Evolutionary conservation across 176 grass and related monocot species (phyloP).

Genomic region (Musa troglodytarum): DNA sequence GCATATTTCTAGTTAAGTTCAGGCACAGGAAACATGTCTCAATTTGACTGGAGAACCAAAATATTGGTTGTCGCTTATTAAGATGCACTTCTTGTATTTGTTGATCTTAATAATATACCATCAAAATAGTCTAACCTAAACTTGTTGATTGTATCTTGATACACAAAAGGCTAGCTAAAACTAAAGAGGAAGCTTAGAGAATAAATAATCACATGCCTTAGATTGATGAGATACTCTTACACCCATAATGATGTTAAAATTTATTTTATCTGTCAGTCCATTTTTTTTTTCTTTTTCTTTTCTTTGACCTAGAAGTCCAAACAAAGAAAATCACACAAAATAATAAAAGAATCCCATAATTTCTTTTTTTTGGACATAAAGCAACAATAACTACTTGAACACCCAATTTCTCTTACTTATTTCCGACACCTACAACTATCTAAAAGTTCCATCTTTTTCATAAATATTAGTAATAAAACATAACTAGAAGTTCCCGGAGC

Average conservation of each 20-base stretch:
- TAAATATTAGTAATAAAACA: neutral
- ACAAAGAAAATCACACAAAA: neutral
- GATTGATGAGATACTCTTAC: neutral
- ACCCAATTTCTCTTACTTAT: neutral
- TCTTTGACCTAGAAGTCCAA: neutral
- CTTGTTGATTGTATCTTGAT: too few relatives aligned
- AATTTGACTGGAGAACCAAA: neutral
- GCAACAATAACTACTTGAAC: neutral
- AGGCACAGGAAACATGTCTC: neutral
- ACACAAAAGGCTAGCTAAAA: too few relatives aligned
- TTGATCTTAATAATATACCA: neutral
- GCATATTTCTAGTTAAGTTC: neutral
- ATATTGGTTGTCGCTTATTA: neutral
- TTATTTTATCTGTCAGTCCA: neutral
- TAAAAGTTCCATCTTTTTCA: neutral
- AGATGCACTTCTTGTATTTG: neutral
- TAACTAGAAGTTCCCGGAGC: neutral
- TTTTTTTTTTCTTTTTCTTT: neutral
- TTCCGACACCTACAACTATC: neutral
- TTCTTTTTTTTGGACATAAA: neutral
- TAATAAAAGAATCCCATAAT: neutral
- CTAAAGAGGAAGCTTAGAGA: neutral
- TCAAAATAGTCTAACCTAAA: neutral
- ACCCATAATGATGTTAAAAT: too few relatives aligned
- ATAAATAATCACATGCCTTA: neutral